Evolutionary conservation across 2,329 filamentous ascomycete genomes (phyloP).

Genomic region (Xylariaceae sp.): DNA sequence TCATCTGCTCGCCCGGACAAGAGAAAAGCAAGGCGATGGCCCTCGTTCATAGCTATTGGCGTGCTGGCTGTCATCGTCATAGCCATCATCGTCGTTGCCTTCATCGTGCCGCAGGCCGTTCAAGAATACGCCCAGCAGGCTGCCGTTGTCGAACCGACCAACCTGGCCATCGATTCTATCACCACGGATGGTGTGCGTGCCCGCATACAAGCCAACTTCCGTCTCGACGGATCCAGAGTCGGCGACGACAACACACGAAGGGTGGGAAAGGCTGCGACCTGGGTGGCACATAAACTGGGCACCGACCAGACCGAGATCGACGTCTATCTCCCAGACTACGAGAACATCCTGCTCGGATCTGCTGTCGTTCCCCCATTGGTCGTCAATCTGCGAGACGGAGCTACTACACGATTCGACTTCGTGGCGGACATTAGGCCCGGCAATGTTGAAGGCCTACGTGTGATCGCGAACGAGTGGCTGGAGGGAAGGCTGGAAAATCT

Average conservation of each 20-base stretch:
- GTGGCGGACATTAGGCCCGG: slow-evolving; percentile 69
- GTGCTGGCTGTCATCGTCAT: slow-evolving; percentile 56
- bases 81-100: slow-evolving; percentile 67
- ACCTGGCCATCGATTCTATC: slow-evolving; percentile 77
- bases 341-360: slow-evolving; percentile 67
- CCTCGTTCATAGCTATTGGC: slow-evolving; percentile 66
- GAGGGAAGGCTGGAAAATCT: slow-evolving; percentile 67
- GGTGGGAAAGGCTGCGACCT: slow-evolving; percentile 71
- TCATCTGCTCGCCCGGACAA: slow-evolving; percentile 22
- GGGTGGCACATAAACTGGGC: slow-evolving; percentile 69
- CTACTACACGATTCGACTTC: slow-evolving; percentile 71
- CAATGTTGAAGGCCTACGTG: slow-evolving; percentile 66
- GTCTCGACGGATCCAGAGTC: slow-evolving; percentile 71
- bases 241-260: slow-evolving; percentile 62
- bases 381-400: slow-evolving; percentile 69
- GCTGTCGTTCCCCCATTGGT: slow-evolving; percentile 68
- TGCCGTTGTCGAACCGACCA: slow-evolving; percentile 72
- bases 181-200: slow-evolving; percentile 71
- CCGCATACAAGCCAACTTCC: slow-evolving; percentile 74
- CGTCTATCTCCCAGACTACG: slow-evolving; percentile 78
- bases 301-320: slow-evolving; percentile 64
- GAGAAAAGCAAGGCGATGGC: slow-evolving; percentile 54
- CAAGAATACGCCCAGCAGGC: slow-evolving; percentile 83
- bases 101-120: slow-evolving; percentile 71
- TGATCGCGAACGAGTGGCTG: slow-evolving; percentile 82